Evolutionary conservation across 768 basidiomycete species (phyloP).

Genomic region (Botryobasidium botryosum): DNA sequence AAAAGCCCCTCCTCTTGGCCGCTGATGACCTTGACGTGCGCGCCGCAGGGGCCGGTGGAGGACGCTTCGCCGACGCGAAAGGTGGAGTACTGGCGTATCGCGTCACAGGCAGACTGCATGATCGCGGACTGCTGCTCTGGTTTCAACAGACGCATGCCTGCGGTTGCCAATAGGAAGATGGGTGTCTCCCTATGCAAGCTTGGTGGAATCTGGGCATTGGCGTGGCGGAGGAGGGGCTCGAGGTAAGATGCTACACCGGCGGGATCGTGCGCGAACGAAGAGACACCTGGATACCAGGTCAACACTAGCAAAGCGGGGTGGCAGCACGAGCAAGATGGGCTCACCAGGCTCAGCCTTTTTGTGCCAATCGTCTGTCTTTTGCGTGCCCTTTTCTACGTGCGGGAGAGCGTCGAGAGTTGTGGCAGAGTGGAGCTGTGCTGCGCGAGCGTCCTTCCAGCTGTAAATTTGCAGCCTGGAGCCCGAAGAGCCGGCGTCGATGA

Average conservation of each 20-base stretch:
- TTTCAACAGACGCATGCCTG: conserved; percentile 85
- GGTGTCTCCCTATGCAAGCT: conserved; percentile 74
- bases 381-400: conserved; percentile 82
- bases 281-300: conserved; percentile 45
- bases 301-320: background rate
- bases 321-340: conserved; percentile 18
- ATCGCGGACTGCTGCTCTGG: conserved; percentile 51
- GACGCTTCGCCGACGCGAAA: conserved; percentile 61
- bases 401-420: conserved; percentile 44
- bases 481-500: conserved; percentile 97
- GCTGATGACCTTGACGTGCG: conserved; percentile 83
- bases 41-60: conserved; percentile 66
- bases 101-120: conserved; percentile 59
- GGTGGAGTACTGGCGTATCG: conserved; percentile 53
- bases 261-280: conserved; percentile 56
- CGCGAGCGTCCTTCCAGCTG: conserved; percentile 78
- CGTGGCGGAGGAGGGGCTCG: conserved; percentile 68
- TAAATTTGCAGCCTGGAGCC: conserved; percentile 94
- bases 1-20: conserved; percentile 97
- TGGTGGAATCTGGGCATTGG: conserved; percentile 67
- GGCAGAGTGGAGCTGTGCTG: conserved; percentile 27
- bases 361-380: conserved; percentile 68
- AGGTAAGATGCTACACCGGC: conserved; percentile 60
- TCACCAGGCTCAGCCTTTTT: conserved; percentile 85
- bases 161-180: conserved; percentile 86